phyloP scores from a whole-genome alignment of 345 rosid genomes.

The Eucalyptus curtisii region DNA sequence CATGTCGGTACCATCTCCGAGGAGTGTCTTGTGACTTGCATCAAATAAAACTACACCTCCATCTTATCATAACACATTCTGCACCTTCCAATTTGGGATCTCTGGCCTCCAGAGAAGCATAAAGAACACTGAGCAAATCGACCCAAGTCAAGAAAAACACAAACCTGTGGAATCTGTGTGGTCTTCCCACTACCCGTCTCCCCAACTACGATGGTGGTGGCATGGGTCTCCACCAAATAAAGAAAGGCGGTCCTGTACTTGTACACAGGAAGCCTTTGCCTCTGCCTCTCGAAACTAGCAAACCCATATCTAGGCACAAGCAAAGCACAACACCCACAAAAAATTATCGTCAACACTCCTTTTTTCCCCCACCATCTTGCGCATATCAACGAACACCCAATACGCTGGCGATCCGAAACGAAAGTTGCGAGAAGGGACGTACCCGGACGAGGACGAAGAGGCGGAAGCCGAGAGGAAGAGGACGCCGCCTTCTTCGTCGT shows the following conservation, averaged over 20 bases:
- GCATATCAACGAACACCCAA: neutral
- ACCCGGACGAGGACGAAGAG: conserved; percentile 70
- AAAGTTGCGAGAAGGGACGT: neutral
- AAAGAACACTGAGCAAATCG: neutral
- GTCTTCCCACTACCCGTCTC: conserved; percentile 99
- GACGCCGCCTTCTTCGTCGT: conserved; percentile 95
- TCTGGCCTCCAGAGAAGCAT: neutral
- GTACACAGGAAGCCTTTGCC: conserved; percentile 88
- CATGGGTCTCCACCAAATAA: conserved; percentile 80
- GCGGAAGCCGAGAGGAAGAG: conserved; percentile 38
- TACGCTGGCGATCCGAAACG: neutral
- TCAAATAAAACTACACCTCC: neutral
- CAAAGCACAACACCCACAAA: neutral
- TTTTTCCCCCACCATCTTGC: neutral
- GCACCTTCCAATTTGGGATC: neutral
- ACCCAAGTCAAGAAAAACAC: neutral
- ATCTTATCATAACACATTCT: neutral
- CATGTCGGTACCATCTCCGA: neutral
- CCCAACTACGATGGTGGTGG: conserved; percentile 88
- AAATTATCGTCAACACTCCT: neutral
- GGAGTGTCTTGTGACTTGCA: neutral
- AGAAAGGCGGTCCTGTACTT: conserved; percentile 70
- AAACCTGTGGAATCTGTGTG: conserved; percentile 94
- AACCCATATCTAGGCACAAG: conserved; percentile 20
- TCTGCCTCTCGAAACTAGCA: conserved; percentile 69